Evolutionary conservation across 176 grass and related monocot species (phyloP).

Genomic region (barley (Hordeum vulgare)): MorexV3_pseudomolecules_assembly NC_058522.1:115436857-115437356

Average conservation of each 20-base stretch:
- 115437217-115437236: neutral
- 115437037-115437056: neutral
- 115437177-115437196: neutral
- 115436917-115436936: conserved; percentile 95
- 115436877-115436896: neutral
- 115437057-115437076: neutral
- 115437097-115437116: neutral
- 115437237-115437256: neutral
- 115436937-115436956: conserved; percentile 70
- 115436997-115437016: conserved; percentile 1
- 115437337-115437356: neutral
- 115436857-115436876: neutral
- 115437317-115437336: neutral
- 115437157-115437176: neutral
- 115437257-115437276: neutral
- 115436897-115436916: conserved; percentile 57
- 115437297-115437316: conserved; percentile 3
- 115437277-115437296: neutral
- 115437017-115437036: neutral
- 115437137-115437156: neutral
- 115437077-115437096: neutral
- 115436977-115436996: conserved; percentile 98
- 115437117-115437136: neutral
- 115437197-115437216: neutral
- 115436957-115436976: conserved; percentile 86